Percentiles rank a stretch among this genome's conserved stretches.
Conservation (phyloP, 225 moss, liverwort and hornwort genomes). For the Bryoerythrophyllum caledonicum region DNA sequence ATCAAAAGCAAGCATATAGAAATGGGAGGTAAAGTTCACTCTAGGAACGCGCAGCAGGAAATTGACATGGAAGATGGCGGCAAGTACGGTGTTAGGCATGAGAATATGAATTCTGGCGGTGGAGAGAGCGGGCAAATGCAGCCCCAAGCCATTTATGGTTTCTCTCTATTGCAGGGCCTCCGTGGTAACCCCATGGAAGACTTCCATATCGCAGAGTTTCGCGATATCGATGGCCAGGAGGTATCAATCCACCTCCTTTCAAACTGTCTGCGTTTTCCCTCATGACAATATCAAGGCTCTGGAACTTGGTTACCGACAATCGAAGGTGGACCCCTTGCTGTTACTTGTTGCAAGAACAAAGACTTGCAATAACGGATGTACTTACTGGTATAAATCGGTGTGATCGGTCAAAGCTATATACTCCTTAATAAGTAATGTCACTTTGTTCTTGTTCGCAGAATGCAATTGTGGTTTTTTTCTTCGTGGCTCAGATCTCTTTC, state of each 20-base stretch:
- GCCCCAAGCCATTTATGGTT: constrained; percentile 83
- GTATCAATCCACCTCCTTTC: constrained; percentile 60
- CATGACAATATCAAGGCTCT: constrained; percentile 37
- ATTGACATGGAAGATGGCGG: constrained; percentile 27
- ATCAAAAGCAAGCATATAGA: background rate
- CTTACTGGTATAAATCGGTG: constrained; percentile 30
- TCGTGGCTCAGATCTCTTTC: background rate
- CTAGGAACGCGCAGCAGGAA: constrained; percentile 27
- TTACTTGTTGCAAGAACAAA: constrained; percentile 30
- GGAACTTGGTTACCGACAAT: constrained; percentile 39
- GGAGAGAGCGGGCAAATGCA: constrained; percentile 81
- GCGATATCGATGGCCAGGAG: constrained; percentile 62
- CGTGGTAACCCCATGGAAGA: constrained; percentile 82
- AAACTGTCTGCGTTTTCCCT: constrained; percentile 43
- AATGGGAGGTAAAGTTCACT: constrained; percentile 51
- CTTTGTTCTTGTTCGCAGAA: background rate
- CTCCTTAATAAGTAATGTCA: constrained; percentile 11
- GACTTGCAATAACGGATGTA: constrained; percentile 30
- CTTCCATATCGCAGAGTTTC: constrained; percentile 80
- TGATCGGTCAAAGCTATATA: constrained; percentile 31
- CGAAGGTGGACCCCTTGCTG: constrained; percentile 46
- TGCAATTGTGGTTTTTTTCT: background rate
- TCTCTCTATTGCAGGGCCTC: constrained; percentile 56
- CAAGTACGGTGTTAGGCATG: constrained; percentile 40
- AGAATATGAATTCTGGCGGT: constrained; percentile 39